These are phyloP conservation scores for Paraurostyla sp. DNA, from an alignment of 73 alveolate species.

Conservation along the genomic window DNA sequence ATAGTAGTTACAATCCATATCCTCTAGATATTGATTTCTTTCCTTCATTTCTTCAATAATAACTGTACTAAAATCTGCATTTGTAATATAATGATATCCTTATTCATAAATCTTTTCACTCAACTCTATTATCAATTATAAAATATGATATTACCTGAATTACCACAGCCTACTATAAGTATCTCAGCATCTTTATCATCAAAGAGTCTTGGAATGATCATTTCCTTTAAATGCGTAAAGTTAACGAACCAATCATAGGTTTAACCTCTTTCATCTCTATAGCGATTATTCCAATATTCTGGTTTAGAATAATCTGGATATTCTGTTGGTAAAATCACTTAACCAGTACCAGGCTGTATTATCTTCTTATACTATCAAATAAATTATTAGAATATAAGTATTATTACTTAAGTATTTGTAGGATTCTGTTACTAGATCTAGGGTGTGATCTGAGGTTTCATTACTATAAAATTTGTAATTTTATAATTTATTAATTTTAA, in stretches of 20 bases:
- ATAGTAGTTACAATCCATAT: slow-evolving; percentile 65
- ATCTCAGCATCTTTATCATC: slow-evolving; percentile 67
- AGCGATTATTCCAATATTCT: slow-evolving; percentile 57
- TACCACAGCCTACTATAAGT: slow-evolving; percentile 66
- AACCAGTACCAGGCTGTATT: neutral
- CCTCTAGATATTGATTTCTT: slow-evolving; percentile 13
- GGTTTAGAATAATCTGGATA: slow-evolving; percentile 49
- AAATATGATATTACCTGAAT: slow-evolving; percentile 20
- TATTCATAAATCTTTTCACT: slow-evolving; percentile 24
- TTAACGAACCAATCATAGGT: slow-evolving; percentile 48
- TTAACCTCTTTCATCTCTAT: slow-evolving; percentile 40
- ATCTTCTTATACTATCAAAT: slow-evolving; percentile 17
- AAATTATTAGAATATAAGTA: neutral
- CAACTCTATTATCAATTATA: neutral
- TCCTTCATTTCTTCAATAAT: slow-evolving; percentile 51
- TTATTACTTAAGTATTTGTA: neutral
- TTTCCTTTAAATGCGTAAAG: neutral
- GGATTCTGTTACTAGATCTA: too few relatives aligned
- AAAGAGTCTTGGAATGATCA: neutral
- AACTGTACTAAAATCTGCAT: slow-evolving; percentile 32
- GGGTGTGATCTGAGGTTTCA: too few relatives aligned
- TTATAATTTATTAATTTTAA: too few relatives aligned
- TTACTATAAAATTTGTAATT: too few relatives aligned
- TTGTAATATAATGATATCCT: slow-evolving; percentile 67
- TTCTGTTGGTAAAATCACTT: slow-evolving; percentile 42